These are phyloP conservation scores for Rauvolfia tetraphylla DNA, from an alignment of 257 asterid genomes.

Conservation along the genomic window DNA sequence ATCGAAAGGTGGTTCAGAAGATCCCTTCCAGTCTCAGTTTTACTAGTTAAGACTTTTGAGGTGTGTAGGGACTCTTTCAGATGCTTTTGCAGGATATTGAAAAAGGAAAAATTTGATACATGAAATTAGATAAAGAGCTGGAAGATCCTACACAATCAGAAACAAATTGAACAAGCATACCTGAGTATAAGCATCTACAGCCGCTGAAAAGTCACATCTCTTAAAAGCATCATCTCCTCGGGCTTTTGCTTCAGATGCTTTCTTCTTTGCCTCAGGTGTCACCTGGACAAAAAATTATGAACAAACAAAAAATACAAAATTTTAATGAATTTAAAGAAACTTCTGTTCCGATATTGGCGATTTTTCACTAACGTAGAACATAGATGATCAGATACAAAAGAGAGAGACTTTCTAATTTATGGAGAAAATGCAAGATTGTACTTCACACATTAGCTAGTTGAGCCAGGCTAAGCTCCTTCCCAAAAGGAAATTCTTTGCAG, in stretches of 20 bases:
- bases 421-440: not conserved
- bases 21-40: not conserved
- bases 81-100: not conserved
- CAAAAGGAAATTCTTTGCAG: not conserved
- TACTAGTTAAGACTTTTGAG: not conserved
- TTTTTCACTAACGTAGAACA: not conserved
- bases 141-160: not conserved
- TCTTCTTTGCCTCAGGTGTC: conserved; percentile 70
- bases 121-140: not conserved
- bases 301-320: not conserved
- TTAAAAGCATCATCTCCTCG: conserved; percentile 81
- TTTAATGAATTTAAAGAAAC: not conserved
- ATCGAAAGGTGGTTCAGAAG: not conserved
- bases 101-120: not conserved
- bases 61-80: not conserved
- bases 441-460: not conserved
- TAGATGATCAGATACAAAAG: not conserved
- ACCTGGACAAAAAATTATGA: conserved; percentile 39
- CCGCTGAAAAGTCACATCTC: conserved; percentile 56
- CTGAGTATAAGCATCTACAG: conserved; percentile 94
- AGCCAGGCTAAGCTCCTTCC: not conserved
- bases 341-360: not conserved
- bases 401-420: not conserved
- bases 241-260: conserved; percentile 86
- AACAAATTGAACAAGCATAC: conserved; percentile 26